A percentile compares a stretch with the other conserved stretches of the same genome.
These are phyloP conservation scores for Anthracocystis setariae DNA, from an alignment of 1,284 basidiomycete species.

Conservation along the genomic window DNA sequence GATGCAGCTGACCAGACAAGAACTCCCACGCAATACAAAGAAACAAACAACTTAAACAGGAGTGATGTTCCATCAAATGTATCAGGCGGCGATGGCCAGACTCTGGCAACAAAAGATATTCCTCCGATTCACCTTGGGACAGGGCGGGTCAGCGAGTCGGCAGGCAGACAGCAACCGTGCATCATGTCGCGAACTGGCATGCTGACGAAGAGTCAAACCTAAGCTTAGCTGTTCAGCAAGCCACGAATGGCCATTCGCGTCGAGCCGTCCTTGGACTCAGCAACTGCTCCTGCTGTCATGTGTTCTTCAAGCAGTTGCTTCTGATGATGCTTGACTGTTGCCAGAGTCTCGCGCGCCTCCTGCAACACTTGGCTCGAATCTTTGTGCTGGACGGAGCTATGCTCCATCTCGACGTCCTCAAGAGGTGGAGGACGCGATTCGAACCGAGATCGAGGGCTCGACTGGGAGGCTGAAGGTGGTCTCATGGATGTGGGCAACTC, in stretches of 20 bases:
- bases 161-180: no score
- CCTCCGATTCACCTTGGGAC: no score
- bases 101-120: no score
- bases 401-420: conserved; percentile 41
- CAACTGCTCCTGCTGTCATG: not conserved
- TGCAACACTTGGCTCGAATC: conserved; percentile 38
- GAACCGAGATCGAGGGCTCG: conserved; percentile 9
- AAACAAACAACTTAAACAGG: no score
- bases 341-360: conserved; percentile 38
- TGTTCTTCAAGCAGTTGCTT: conserved; percentile 12
- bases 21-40: no score
- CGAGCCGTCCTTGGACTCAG: conserved; percentile 15
- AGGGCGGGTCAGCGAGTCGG: no score
- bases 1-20: no score
- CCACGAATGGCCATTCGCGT: conserved; percentile 43
- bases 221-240: conserved; percentile 43
- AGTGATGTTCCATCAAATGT: no score
- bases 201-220: not conserved
- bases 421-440: conserved; percentile 5
- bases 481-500: conserved; percentile 5
- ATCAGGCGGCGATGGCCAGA: no score
- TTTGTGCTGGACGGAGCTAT: not conserved
- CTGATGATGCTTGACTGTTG: conserved; percentile 24
- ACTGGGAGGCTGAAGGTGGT: conserved; percentile 1
- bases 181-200: not conserved